phyloP scores from a whole-genome alignment of 1,284 basidiomycete species.

The Rhodotorula mucilaginosa region DNA sequence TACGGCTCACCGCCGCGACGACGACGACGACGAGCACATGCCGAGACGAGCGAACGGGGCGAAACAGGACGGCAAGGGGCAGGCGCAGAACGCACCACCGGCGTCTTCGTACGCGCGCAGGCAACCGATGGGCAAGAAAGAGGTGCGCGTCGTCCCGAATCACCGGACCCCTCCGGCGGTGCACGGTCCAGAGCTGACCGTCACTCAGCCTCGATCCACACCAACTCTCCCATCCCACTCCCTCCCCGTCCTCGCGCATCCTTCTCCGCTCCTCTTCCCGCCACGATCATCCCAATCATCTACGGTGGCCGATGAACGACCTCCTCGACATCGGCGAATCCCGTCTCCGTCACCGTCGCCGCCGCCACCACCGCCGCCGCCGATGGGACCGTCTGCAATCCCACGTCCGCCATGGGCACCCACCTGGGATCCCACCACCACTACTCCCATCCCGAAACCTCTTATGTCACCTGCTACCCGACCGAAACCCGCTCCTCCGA shows the following conservation, averaged over 20 bases:
- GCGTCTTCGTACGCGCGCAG: conserved; percentile 5
- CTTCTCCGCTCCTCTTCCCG: not conserved
- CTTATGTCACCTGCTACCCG: not conserved
- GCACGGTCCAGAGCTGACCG: not conserved
- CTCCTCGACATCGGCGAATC: too few species aligned
- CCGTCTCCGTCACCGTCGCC: too few species aligned
- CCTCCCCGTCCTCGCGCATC: not conserved
- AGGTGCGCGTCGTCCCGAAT: conserved; percentile 1
- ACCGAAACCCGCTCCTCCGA: not conserved
- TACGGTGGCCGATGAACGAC: too few species aligned
- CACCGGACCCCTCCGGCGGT: too few species aligned
- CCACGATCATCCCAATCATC: too few species aligned
- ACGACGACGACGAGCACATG: not conserved
- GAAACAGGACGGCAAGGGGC: too few species aligned
- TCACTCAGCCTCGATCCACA: not conserved
- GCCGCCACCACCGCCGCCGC: not conserved
- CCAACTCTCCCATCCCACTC: not conserved
- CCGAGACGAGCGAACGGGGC: not conserved
- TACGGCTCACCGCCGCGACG: not conserved
- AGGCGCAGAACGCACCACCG: too few species aligned
- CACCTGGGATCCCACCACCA: not conserved
- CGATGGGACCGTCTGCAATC: not conserved
- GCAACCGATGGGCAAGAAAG: conserved; percentile 7
- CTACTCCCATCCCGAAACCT: not conserved
- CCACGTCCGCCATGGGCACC: not conserved